A percentile compares a stretch with the other conserved stretches of the same genome.
Conservation (phyloP, 169 alveolate species). For the Fabrea salina region DNA sequence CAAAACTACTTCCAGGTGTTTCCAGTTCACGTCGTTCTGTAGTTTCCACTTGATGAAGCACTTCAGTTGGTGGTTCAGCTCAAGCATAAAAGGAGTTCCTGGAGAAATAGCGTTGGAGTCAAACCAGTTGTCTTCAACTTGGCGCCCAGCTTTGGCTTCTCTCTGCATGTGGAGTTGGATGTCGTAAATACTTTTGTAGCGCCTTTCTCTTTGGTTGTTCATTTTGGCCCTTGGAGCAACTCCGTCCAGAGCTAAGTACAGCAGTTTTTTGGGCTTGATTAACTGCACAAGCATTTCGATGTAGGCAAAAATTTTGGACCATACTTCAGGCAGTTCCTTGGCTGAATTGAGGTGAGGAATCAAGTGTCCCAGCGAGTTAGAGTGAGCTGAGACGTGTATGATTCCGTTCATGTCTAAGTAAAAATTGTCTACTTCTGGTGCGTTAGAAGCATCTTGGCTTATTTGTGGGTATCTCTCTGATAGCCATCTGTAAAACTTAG, state of each 20-base stretch:
- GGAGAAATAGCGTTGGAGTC: slow-evolving; percentile 94
- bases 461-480: slow-evolving; percentile 91
- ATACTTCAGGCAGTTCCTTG: slow-evolving; percentile 73
- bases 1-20: slow-evolving; percentile 87
- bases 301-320: slow-evolving; percentile 80
- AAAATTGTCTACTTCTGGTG: slow-evolving; percentile 87
- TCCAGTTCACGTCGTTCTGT: slow-evolving; percentile 88
- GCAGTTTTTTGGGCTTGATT: slow-evolving; percentile 85
- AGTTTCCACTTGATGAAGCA: slow-evolving; percentile 88
- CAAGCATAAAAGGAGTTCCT: slow-evolving; percentile 95
- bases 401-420: slow-evolving; percentile 96
- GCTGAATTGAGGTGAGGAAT: slow-evolving; percentile 52
- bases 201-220: slow-evolving; percentile 92
- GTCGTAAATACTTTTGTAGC: slow-evolving; percentile 90
- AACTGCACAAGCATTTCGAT: slow-evolving; percentile 89
- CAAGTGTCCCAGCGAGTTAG: slow-evolving; percentile 62
- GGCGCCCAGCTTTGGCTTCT: neutral
- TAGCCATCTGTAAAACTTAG: slow-evolving; percentile 88
- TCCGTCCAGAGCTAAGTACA: slow-evolving; percentile 94
- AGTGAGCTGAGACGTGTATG: slow-evolving; percentile 93
- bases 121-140: slow-evolving; percentile 52
- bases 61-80: slow-evolving; percentile 69
- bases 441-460: slow-evolving; percentile 63
- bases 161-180: slow-evolving; percentile 44
- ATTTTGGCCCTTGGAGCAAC: slow-evolving; percentile 99